Percentiles rank a stretch among this genome's conserved stretches.
These are phyloP conservation scores for Stagonosporopsis rhizophila DNA, from an alignment of 2,329 filamentous ascomycete genomes.

Conservation along the genomic window DNA sequence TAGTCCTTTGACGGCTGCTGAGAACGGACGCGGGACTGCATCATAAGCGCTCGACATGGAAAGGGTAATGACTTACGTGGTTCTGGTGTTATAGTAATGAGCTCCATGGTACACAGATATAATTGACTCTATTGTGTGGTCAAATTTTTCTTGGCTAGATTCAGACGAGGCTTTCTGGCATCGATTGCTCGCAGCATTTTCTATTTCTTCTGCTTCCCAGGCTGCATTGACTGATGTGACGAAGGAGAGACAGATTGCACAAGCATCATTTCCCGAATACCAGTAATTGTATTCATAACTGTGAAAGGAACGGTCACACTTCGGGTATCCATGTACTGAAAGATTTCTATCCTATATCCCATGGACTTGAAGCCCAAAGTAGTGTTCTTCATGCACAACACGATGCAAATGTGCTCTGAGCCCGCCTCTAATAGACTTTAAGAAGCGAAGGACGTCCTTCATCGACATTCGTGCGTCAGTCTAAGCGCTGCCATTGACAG, in stretches of 20 bases:
- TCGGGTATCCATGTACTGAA: background rate
- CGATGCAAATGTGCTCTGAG: background rate
- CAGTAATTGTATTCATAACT: background rate
- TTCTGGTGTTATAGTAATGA: background rate
- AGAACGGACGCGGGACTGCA: background rate
- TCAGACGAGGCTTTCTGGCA: background rate
- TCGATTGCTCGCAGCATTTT: background rate
- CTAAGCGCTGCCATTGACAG: constrained; percentile 25
- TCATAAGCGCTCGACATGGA: background rate
- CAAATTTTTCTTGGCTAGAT: too few relatives aligned
- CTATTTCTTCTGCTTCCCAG: background rate
- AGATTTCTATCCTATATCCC: background rate
- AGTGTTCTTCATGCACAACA: background rate
- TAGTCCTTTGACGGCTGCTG: background rate
- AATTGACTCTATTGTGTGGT: background rate
- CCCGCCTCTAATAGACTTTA: background rate
- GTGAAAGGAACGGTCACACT: background rate
- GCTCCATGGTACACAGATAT: background rate
- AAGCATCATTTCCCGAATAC: background rate
- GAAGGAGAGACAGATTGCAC: background rate
- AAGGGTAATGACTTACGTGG: background rate
- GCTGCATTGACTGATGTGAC: background rate
- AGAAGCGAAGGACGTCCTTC: background rate
- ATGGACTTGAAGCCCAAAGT: background rate
- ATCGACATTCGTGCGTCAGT: constrained; percentile 52